Conservation (phyloP, 192 early-diverging fungal species). For the Phlyctochytrium bullatum region DNA sequence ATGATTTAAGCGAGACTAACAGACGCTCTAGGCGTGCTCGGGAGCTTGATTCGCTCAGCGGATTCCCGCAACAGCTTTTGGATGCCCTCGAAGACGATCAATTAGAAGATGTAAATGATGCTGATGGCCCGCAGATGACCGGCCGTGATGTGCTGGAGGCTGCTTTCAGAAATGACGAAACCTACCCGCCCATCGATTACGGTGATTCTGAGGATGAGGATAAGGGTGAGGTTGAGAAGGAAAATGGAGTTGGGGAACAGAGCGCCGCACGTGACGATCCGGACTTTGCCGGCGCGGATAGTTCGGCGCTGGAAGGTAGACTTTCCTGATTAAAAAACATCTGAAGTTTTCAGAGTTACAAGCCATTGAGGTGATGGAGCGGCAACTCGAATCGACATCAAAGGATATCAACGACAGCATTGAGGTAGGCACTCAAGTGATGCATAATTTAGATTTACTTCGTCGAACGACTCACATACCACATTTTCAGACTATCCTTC, state of each 20-base stretch:
- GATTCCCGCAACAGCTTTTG: no score
- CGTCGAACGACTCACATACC: no score
- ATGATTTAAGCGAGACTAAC: no score
- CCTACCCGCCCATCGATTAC: background rate
- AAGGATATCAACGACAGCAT: slow-evolving; percentile 1
- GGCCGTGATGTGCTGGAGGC: background rate
- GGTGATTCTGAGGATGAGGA: background rate
- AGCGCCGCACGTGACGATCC: no score
- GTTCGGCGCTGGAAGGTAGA: no score
- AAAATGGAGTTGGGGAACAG: background rate
- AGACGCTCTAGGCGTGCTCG: no score
- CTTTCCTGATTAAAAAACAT: no score
- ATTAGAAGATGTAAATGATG: no score
- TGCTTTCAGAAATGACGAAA: background rate
- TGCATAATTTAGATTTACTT: background rate
- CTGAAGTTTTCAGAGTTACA: background rate
- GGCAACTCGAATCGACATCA: background rate
- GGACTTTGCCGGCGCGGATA: no score
- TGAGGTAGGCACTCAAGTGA: background rate
- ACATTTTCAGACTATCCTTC: background rate
- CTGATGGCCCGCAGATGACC: no score
- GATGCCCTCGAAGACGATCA: no score
- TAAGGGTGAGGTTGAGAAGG: background rate
- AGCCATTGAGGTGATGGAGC: background rate
- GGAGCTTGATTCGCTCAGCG: no score